A percentile compares a stretch with the other conserved stretches of the same genome.
These are phyloP conservation scores for Grigorovia yakushimaensis DNA, from an alignment of 805 yeast species.

Conservation along the genomic window DNA sequence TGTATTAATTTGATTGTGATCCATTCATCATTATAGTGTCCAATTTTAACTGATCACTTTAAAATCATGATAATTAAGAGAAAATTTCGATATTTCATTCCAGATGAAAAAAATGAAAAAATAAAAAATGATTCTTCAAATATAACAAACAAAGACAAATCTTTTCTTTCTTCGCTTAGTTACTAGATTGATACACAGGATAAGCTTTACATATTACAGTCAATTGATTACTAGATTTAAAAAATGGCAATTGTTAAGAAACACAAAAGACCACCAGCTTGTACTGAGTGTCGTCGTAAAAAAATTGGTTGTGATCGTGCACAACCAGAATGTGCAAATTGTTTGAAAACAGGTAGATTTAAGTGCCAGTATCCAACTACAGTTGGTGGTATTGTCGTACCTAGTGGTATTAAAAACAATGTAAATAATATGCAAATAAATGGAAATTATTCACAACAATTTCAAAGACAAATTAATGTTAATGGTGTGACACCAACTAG, in stretches of 20 bases:
- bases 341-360: conserved; percentile 15
- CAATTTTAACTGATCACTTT: neutral
- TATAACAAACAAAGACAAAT: too few relatives aligned
- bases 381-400: neutral
- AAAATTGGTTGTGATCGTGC: conserved; percentile 36
- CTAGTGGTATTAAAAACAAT: neutral
- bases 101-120: too few relatives aligned
- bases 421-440: neutral
- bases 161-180: too few relatives aligned
- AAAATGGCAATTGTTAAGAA: neutral
- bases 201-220: too few relatives aligned
- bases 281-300: conserved; percentile 25
- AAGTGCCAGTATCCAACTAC: conserved; percentile 8
- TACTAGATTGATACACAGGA: too few relatives aligned
- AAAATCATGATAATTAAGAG: too few relatives aligned
- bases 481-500: neutral
- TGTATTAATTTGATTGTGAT: too few relatives aligned
- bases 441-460: neutral
- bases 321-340: conserved; percentile 35
- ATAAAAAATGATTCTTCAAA: too few relatives aligned
- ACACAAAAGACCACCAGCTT: conserved; percentile 17
- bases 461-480: neutral
- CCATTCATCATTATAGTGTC: neutral
- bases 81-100: neutral
- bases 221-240: too few relatives aligned